Evolutionary conservation across 441 rosid genomes (phyloP), one percentile per base, ranked within the genome.

Genomic region (Pelargonium australe): DNA sequence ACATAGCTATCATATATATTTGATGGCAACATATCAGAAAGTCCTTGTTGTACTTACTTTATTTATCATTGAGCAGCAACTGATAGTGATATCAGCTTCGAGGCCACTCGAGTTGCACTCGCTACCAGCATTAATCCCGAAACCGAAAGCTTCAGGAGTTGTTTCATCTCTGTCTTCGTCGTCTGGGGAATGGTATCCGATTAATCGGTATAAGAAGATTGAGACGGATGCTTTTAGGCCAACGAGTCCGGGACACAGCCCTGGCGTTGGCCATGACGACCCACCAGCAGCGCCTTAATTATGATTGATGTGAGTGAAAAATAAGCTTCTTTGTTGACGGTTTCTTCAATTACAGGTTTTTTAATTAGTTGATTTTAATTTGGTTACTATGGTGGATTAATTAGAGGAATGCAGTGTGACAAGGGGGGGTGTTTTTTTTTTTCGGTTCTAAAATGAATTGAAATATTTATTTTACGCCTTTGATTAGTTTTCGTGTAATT

Each of bases 141-240:
- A 31, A 31, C 37, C 47, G 4, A 25, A 63, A 12, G 16, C 43
- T 4, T 16, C 65, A 11, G 43, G 16, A 12, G 65, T 14, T 5
- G 13, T 31, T 20, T 60, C 67, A 12, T 7, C 31, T 16, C 34
- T 64, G 19, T 20, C 63, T 8, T 13, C 72, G 34, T 45, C 55
- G 28, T 12, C 45, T 14, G 60, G 11, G 25, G 69, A 41, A 12
- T 8, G 65, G 58, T 43, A 12, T 66, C 65, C 63, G 49, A 57
- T 73, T 47, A 73, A 68, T 53, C 76, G 72, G n/a, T 68, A 23
- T 63, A 73, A 73, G 76, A 68, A 43, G 64, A 63, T 57, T 8
- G 76, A 73, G 76, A 47, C 76, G 0, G 76, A 73, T n/a, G 76
- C 76, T 31, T 73, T 73, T 45, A 34, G 76, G 49, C 76, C 76